These are phyloP conservation scores for Zychaea mexicana DNA, from an alignment of 371 early-diverging fungal genomes.

Conservation along the genomic window DNA sequence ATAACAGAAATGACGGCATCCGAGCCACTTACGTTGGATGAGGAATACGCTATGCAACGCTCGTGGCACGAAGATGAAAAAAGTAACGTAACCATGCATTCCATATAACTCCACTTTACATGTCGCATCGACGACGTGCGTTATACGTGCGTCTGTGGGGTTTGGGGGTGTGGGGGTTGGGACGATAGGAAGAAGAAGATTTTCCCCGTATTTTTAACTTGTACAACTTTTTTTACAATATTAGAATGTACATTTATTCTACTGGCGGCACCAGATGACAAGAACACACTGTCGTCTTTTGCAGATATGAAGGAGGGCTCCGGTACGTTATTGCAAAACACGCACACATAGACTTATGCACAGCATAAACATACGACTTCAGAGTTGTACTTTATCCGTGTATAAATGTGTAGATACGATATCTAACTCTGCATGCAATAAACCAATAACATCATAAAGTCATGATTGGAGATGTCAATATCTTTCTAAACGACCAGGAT, in stretches of 20 bases:
- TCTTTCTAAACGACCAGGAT: conserved; percentile 84
- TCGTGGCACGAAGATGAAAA: conserved; percentile 86
- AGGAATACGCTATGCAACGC: conserved; percentile 94
- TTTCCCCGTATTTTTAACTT: too few species aligned
- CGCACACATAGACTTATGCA: neutral
- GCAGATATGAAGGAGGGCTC: conserved; percentile 39
- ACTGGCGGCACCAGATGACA: conserved; percentile 33
- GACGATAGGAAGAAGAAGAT: neutral
- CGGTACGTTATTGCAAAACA: conserved; percentile 22
- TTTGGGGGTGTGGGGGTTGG: too few species aligned
- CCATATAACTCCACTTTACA: conserved; percentile 6
- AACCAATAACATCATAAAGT: conserved; percentile 32
- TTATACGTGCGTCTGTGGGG: too few species aligned
- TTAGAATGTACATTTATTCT: conserved; percentile 77
- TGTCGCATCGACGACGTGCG: too few species aligned
- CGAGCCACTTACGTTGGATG: conserved; percentile 87
- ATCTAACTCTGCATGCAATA: too few species aligned
- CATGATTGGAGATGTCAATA: conserved; percentile 95
- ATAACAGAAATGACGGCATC: conserved; percentile 90
- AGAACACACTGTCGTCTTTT: conserved; percentile 11
- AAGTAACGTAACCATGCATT: conserved; percentile 57
- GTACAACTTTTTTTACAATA: neutral
- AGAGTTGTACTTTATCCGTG: neutral
- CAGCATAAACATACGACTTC: neutral
- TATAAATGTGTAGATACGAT: too few species aligned